These are phyloP conservation scores for Athelia sp. DNA, from an alignment of 1,284 basidiomycete species.

Conservation along the genomic window DNA sequence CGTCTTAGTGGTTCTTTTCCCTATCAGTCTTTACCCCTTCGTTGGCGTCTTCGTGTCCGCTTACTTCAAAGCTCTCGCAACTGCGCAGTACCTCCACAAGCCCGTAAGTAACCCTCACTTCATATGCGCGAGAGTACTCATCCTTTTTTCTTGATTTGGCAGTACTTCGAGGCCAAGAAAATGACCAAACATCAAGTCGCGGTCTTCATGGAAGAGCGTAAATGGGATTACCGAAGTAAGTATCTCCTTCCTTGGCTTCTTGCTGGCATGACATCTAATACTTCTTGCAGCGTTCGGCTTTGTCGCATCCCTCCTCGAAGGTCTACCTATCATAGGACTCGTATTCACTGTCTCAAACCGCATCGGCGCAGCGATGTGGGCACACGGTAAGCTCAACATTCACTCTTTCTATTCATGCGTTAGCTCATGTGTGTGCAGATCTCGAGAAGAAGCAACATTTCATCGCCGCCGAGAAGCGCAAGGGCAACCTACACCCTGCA, in stretches of 20 bases:
- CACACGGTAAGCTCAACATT: conserved; percentile 51
- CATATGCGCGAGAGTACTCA: not conserved
- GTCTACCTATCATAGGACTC: conserved; percentile 73
- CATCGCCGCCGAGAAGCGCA: conserved; percentile 26
- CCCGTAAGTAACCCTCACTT: conserved; percentile 39
- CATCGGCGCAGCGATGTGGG: conserved; percentile 90
- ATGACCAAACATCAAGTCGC: conserved; percentile 69
- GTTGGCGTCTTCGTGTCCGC: conserved; percentile 63
- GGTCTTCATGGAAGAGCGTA: conserved; percentile 80
- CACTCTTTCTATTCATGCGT: conserved; percentile 2
- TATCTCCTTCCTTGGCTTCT: conserved; percentile 1
- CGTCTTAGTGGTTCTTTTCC: conserved; percentile 68
- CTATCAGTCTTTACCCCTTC: conserved; percentile 68
- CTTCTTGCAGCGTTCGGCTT: conserved; percentile 70
- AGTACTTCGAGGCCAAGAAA: conserved; percentile 81
- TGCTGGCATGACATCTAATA: not conserved
- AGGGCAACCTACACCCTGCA: no score
- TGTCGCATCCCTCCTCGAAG: conserved; percentile 70
- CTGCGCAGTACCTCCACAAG: conserved; percentile 65
- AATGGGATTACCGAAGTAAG: conserved; percentile 79
- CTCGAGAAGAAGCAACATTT: conserved; percentile 78
- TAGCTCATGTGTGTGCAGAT: conserved; percentile 32
- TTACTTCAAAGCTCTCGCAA: conserved; percentile 63
- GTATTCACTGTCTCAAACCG: conserved; percentile 81
- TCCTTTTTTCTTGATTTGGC: conserved; percentile 5